phyloP scores from a whole-genome alignment of 257 asterid genomes.

The Parsonsia alboflavescens region DNA sequence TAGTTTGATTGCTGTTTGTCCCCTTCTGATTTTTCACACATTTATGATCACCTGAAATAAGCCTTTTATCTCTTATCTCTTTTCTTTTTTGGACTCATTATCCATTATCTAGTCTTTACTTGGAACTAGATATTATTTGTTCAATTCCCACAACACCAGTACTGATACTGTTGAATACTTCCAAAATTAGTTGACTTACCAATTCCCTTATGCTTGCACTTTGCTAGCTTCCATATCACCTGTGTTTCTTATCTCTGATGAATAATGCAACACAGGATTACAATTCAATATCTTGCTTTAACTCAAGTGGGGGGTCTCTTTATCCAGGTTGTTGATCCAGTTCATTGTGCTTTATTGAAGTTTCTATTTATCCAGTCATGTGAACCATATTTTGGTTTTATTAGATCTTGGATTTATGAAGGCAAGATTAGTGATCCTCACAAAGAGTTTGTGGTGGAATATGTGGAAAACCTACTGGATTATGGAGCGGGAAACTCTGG shows the following conservation, averaged over 20 bases:
- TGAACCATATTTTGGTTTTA: constrained; percentile 82
- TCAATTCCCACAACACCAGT: background rate
- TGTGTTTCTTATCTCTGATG: background rate
- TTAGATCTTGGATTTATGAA: constrained; percentile 92
- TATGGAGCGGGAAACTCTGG: constrained; percentile 33
- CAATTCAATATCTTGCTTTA: background rate
- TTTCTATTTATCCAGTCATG: constrained; percentile 77
- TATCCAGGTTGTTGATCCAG: constrained; percentile 82
- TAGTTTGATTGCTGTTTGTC: background rate
- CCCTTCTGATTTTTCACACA: background rate
- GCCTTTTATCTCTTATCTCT: background rate
- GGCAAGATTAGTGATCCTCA: constrained; percentile 78
- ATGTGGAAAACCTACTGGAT: constrained; percentile 28
- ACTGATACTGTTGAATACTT: background rate
- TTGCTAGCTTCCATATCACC: background rate
- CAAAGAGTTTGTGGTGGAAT: constrained; percentile 75
- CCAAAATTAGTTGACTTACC: background rate
- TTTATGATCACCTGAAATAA: background rate
- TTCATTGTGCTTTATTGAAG: constrained; percentile 70
- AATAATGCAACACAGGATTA: background rate
- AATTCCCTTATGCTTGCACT: background rate
- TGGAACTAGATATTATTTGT: background rate
- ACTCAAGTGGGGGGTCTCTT: background rate
- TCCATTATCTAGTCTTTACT: background rate
- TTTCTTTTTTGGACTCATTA: background rate